Evolutionary conservation across 2,329 filamentous ascomycete species (phyloP).

Genomic region (Microdochium bolleyi): DNA sequence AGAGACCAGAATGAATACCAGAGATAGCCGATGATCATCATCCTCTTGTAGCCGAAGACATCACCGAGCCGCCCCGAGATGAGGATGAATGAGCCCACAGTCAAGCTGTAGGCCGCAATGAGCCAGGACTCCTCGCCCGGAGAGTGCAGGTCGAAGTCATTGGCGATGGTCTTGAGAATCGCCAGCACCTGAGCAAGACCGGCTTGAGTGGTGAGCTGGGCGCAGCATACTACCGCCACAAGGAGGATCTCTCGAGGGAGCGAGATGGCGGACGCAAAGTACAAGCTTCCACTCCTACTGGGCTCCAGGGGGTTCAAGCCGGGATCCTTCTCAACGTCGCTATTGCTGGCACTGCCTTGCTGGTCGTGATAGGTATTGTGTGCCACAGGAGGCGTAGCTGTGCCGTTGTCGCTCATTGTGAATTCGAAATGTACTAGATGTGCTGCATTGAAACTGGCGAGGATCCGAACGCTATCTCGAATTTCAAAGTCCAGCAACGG

Average conservation of each 20-base stretch:
- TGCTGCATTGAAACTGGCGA: background rate
- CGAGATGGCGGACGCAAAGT: slow-evolving; percentile 17
- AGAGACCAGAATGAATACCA: slow-evolving; percentile 33
- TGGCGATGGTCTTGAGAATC: slow-evolving; percentile 34
- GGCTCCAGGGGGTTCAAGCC: background rate
- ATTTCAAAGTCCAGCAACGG: no score
- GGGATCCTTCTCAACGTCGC: background rate
- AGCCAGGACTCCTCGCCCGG: slow-evolving; percentile 32
- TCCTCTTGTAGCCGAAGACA: slow-evolving; percentile 34
- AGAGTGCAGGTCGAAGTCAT: slow-evolving; percentile 27
- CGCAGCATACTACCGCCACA: background rate
- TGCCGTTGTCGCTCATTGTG: background rate
- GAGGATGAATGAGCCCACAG: slow-evolving; percentile 36
- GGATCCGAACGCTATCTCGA: background rate
- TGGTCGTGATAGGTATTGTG: background rate
- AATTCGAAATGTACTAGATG: background rate
- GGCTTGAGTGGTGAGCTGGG: slow-evolving; percentile 23
- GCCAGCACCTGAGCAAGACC: slow-evolving; percentile 27
- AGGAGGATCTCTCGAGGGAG: background rate
- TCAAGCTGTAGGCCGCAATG: slow-evolving; percentile 35
- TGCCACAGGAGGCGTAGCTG: background rate
- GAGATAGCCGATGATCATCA: slow-evolving; percentile 30
- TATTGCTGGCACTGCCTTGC: background rate
- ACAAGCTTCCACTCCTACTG: background rate
- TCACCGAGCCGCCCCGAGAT: slow-evolving; percentile 36